phyloP scores from a whole-genome alignment of 176 grass and related monocot species.

The Aegilops speltoides region DNA sequence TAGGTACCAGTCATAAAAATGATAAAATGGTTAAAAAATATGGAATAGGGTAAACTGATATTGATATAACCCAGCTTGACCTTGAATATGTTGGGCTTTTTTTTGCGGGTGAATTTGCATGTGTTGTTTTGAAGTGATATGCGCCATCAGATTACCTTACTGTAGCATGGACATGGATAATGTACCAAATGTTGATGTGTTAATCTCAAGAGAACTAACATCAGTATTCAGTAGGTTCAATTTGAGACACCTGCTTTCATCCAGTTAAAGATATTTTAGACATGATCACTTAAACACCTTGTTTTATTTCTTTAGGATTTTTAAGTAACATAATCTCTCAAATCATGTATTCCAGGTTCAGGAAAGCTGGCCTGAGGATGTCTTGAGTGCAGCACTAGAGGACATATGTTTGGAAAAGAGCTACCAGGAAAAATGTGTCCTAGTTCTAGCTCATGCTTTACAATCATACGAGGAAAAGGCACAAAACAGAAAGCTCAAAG shows the following conservation, averaged over 20 bases:
- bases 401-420: conserved; percentile 84
- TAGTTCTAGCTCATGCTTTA: conserved; percentile 64
- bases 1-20: neutral
- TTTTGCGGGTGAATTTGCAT: neutral
- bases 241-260: neutral
- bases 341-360: conserved; percentile 42
- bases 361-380: conserved; percentile 77
- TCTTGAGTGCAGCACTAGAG: conserved; percentile 74
- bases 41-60: neutral
- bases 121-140: neutral
- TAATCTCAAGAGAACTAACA: neutral
- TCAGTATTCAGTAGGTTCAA: neutral
- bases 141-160: neutral
- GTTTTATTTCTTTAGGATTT: conserved; percentile 16
- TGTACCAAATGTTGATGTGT: neutral
- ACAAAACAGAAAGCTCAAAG: conserved; percentile 38
- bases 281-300: neutral
- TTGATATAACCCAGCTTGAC: neutral
- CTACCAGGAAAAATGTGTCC: conserved; percentile 85
- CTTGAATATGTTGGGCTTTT: neutral
- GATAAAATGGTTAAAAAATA: neutral
- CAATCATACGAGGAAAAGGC: conserved; percentile 57
- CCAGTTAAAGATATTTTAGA: conserved; percentile 2
- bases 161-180: neutral
- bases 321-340: conserved; percentile 6